These are phyloP conservation scores for Coemansia sp. DNA, from an alignment of 192 early-diverging fungal species.

Conservation along the genomic window DNA sequence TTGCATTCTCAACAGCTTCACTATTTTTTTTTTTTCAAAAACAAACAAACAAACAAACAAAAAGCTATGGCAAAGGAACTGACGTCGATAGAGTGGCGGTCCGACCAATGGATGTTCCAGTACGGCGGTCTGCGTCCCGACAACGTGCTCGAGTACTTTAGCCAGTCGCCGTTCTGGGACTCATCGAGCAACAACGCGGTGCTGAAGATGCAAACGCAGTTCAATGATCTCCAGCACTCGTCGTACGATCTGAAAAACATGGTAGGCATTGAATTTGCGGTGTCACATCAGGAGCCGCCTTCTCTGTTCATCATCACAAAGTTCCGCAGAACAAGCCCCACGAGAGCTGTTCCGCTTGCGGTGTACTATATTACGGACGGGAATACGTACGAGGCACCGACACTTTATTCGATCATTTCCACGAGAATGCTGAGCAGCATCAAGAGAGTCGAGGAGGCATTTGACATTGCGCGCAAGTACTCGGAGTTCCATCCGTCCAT, in stretches of 20 bases:
- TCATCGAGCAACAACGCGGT: constrained; percentile 73
- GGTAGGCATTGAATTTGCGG: constrained; percentile 76
- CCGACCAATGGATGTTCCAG: constrained; percentile 61
- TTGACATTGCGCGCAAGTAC: constrained; percentile 38
- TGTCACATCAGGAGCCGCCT: constrained; percentile 66
- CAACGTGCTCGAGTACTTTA: constrained; percentile 80
- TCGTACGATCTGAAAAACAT: constrained; percentile 59
- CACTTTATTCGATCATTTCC: constrained; percentile 67
- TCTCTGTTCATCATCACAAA: constrained; percentile 72
- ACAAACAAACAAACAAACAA: too few relatives aligned
- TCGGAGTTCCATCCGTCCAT: constrained; percentile 48
- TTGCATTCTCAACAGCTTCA: too few relatives aligned
- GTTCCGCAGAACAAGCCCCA: constrained; percentile 60
- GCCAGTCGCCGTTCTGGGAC: constrained; percentile 81
- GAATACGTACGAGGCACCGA: constrained; percentile 74
- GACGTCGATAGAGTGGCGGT: constrained; percentile 65
- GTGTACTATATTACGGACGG: constrained; percentile 69
- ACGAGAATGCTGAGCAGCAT: constrained; percentile 64
- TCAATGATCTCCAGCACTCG: constrained; percentile 64
- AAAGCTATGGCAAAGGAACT: constrained; percentile 50
- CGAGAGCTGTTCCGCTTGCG: constrained; percentile 51
- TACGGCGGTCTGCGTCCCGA: constrained; percentile 70
- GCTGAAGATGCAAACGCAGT: constrained; percentile 81
- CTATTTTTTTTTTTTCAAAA: too few relatives aligned
- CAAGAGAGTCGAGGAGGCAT: constrained; percentile 42